Evolutionary conservation across 2,329 filamentous ascomycete species (phyloP).

Genomic region (Hypoxylon sp.): DNA sequence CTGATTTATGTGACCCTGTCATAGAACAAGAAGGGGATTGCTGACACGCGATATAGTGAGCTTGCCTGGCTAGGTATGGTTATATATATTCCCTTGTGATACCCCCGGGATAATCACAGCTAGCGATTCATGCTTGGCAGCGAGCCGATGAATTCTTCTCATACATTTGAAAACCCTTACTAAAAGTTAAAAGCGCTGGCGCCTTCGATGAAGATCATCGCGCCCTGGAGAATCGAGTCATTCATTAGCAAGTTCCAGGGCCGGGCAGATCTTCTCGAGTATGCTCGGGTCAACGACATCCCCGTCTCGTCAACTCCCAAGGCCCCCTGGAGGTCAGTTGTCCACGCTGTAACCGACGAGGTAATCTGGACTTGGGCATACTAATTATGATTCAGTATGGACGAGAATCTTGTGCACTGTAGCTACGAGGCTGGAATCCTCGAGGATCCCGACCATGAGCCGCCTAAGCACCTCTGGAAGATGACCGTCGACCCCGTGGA

Average conservation of each 20-base stretch:
- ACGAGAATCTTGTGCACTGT: conserved; percentile 23
- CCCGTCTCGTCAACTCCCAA: conserved; percentile 74
- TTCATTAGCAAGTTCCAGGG: conserved; percentile 49
- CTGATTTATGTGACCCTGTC: background rate
- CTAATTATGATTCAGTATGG: conserved; percentile 3
- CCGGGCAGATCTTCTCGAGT: conserved; percentile 76
- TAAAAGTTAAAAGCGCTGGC: conserved; percentile 61
- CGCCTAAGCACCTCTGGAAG: conserved; percentile 84
- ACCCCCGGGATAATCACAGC: background rate
- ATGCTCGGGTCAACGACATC: conserved; percentile 71
- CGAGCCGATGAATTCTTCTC: background rate
- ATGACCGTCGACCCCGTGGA: conserved; percentile 72
- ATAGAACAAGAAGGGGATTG: background rate
- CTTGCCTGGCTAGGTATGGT: conserved; percentile 6
- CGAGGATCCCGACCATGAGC: conserved; percentile 69
- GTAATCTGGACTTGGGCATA: background rate
- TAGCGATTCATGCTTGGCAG: background rate
- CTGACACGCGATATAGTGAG: background rate
- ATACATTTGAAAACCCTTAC: conserved; percentile 56
- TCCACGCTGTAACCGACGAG: background rate
- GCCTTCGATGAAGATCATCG: conserved; percentile 60
- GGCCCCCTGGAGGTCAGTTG: conserved; percentile 56
- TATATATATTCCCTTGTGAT: conserved; percentile 51
- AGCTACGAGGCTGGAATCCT: conserved; percentile 81
- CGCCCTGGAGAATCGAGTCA: conserved; percentile 67